Evolutionary conservation across 305 asterid genomes (phyloP).

Genomic region (Lippia alba): DNA sequence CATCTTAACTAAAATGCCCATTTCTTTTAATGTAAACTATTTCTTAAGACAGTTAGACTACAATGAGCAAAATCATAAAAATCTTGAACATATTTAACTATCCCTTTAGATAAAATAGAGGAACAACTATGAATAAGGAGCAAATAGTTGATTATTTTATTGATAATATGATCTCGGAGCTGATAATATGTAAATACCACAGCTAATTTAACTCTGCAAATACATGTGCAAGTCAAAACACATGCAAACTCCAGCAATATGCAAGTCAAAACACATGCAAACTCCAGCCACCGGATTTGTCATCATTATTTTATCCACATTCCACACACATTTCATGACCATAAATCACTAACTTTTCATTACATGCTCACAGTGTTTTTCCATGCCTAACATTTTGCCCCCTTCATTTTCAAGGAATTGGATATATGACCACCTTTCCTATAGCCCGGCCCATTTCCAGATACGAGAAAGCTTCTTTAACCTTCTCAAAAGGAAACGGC

Average conservation of each 20-base stretch:
- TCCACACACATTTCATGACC: slow-evolving; percentile 4
- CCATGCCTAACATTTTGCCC: slow-evolving; percentile 16
- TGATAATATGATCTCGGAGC: too few relatives aligned
- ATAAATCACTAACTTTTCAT: neutral
- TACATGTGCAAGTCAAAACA: neutral
- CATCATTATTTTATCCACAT: neutral
- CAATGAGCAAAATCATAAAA: too few relatives aligned
- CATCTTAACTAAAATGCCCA: too few relatives aligned
- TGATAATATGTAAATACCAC: too few relatives aligned
- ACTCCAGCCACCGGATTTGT: neutral
- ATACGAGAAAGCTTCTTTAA: slow-evolving; percentile 75
- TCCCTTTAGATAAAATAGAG: too few relatives aligned
- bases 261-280: neutral
- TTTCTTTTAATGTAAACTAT: too few relatives aligned
- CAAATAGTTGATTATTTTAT: too few relatives aligned
- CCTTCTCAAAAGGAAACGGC: slow-evolving; percentile 74
- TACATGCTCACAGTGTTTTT: slow-evolving; percentile 16
- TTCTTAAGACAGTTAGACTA: too few relatives aligned
- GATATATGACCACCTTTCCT: slow-evolving; percentile 81
- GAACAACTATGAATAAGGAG: too few relatives aligned
- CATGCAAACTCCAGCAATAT: neutral
- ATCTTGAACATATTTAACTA: too few relatives aligned
- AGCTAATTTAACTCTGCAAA: too few relatives aligned
- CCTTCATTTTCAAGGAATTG: slow-evolving; percentile 64
- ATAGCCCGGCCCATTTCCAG: slow-evolving; percentile 75